These are phyloP conservation scores for Podospora didyma DNA, from an alignment of 495 filamentous ascomycete species.

Conservation along the genomic window DNA sequence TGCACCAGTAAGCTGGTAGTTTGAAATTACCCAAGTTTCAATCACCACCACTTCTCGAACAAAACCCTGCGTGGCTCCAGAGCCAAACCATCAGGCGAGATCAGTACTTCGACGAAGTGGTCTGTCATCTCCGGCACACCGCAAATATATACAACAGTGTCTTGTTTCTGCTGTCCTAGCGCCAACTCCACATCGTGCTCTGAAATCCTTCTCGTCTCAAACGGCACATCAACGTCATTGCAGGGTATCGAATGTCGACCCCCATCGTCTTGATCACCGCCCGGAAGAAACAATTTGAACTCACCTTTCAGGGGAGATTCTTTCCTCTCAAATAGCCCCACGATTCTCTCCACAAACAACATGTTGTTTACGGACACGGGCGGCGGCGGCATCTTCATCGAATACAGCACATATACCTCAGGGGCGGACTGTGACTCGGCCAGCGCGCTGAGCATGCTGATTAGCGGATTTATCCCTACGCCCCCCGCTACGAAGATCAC, in stretches of 20 bases:
- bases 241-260: conserved; percentile 17
- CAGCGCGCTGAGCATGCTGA: conserved; percentile 42
- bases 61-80: conserved; percentile 57
- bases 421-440: conserved; percentile 11
- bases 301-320: conserved; percentile 15
- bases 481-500: conserved; percentile 77
- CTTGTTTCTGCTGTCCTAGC: conserved; percentile 42
- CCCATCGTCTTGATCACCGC: background rate
- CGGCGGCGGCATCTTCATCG: conserved; percentile 25
- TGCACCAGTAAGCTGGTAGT: background rate
- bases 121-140: conserved; percentile 80
- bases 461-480: conserved; percentile 72
- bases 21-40: background rate
- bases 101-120: conserved; percentile 56
- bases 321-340: conserved; percentile 22
- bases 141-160: conserved; percentile 71
- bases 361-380: conserved; percentile 15
- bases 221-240: conserved; percentile 27
- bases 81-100: conserved; percentile 44
- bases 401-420: conserved; percentile 37
- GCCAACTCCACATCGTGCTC: conserved; percentile 46
- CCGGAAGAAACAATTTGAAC: conserved; percentile 34
- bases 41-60: conserved; percentile 94
- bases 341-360: conserved; percentile 44
- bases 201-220: conserved; percentile 47